Conservation (phyloP, 1,284 basidiomycete genomes). For the Hortiboletus rubellus region DNA sequence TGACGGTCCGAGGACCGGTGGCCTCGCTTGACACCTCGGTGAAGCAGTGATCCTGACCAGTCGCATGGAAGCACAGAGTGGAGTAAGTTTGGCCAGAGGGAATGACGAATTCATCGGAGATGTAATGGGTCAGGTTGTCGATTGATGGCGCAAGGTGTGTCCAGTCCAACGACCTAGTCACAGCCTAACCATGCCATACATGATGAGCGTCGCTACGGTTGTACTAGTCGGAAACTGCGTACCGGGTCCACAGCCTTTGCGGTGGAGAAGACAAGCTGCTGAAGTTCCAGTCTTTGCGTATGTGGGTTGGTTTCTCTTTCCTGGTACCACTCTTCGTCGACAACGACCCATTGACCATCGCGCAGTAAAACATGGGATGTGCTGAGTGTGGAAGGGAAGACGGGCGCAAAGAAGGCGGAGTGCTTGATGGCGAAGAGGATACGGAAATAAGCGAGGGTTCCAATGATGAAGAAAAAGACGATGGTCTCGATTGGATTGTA, state of each 20-base stretch:
- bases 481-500: conserved; percentile 82
- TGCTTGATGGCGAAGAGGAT: conserved; percentile 84
- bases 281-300: conserved; percentile 53
- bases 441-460: conserved; percentile 91
- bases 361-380: conserved; percentile 55
- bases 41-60: conserved; percentile 41
- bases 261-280: conserved; percentile 57
- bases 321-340: conserved; percentile 51
- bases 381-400: conserved; percentile 46
- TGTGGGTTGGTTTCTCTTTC: conserved; percentile 36
- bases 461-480: conserved; percentile 82
- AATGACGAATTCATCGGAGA: conserved; percentile 44
- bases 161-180: conserved; percentile 28
- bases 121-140: conserved; percentile 48
- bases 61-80: conserved; percentile 37
- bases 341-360: conserved; percentile 55
- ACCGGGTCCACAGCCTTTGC: conserved; percentile 36
- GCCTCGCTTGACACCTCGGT: conserved; percentile 35
- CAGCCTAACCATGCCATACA: conserved; percentile 7
- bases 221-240: conserved; percentile 12
- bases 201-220: conserved; percentile 8
- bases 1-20: conserved; percentile 49
- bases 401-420: conserved; percentile 63
- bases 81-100: conserved; percentile 43
- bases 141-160: conserved; percentile 41